phyloP scores from a whole-genome alignment of 306 rosid genomes.

The Casuarina cunninghamiana region DNA sequence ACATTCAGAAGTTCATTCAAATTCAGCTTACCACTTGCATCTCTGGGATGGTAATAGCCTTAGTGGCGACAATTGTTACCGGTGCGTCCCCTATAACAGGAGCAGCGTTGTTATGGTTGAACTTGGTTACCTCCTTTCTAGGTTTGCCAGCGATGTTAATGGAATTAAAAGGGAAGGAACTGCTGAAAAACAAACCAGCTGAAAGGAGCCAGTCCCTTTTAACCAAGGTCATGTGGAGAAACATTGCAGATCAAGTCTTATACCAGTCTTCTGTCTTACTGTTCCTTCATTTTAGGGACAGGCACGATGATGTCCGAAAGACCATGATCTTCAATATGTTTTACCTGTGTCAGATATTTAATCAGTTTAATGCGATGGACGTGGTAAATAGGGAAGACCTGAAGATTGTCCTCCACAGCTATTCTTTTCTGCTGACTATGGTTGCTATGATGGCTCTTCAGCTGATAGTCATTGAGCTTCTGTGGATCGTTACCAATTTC shows the following conservation, averaged over 20 bases:
- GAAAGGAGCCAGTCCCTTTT: slow-evolving; percentile 18
- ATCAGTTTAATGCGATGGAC: slow-evolving; percentile 47
- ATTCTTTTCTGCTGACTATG: slow-evolving; percentile 37
- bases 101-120: slow-evolving; percentile 56
- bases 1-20: slow-evolving; percentile 60
- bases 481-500: slow-evolving; percentile 24
- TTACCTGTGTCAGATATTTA: slow-evolving; percentile 53
- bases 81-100: slow-evolving; percentile 60
- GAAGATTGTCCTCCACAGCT: slow-evolving; percentile 26
- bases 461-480: slow-evolving; percentile 43
- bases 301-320: slow-evolving; percentile 24
- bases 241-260: slow-evolving; percentile 43
- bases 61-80: slow-evolving; percentile 39
- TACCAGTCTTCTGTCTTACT: slow-evolving; percentile 46
- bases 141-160: slow-evolving; percentile 61
- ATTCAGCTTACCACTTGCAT: slow-evolving; percentile 47
- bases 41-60: slow-evolving; percentile 43
- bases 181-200: slow-evolving; percentile 17
- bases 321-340: slow-evolving; percentile 63
- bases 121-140: slow-evolving; percentile 38
- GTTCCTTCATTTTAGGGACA: slow-evolving; percentile 37
- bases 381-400: slow-evolving; percentile 31
- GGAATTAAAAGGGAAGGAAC: slow-evolving; percentile 33
- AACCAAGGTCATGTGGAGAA: slow-evolving; percentile 35
- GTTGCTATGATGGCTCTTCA: slow-evolving; percentile 42